Conservation (phyloP, 2,329 filamentous ascomycete genomes). For the Fusarium nanum region DNA sequence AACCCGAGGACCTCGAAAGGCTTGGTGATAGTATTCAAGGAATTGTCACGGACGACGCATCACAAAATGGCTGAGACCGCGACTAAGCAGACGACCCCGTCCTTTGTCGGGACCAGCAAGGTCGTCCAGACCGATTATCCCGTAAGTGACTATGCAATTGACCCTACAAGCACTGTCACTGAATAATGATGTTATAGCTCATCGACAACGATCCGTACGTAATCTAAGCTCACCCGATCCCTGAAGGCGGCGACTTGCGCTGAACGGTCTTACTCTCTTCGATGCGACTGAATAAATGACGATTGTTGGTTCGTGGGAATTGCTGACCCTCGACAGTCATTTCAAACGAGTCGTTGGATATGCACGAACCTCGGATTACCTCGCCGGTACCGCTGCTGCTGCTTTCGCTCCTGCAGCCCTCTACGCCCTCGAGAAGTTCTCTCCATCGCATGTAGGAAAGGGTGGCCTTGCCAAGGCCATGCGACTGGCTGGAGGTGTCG, state of each 20-base stretch:
- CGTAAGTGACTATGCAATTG: slow-evolving; percentile 65
- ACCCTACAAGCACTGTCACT: slow-evolving; percentile 40
- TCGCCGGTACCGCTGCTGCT: slow-evolving; percentile 73
- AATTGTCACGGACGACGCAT: slow-evolving; percentile 46
- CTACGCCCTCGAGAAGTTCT: slow-evolving; percentile 82
- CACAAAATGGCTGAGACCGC: slow-evolving; percentile 54
- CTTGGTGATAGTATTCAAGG: slow-evolving; percentile 45
- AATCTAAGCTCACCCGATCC: slow-evolving; percentile 5
- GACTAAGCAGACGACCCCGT: slow-evolving; percentile 52
- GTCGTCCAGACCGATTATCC: slow-evolving; percentile 85
- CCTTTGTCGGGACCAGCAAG: slow-evolving; percentile 69
- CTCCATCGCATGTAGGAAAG: slow-evolving; percentile 85
- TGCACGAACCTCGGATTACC: slow-evolving; percentile 86
- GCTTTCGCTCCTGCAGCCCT: slow-evolving; percentile 80
- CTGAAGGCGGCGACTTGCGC: slow-evolving; percentile 12
- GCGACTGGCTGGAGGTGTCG: slow-evolving; percentile 80
- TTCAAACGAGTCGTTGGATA: slow-evolving; percentile 91
- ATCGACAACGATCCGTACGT: slow-evolving; percentile 98
- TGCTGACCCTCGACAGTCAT: slow-evolving; percentile 70
- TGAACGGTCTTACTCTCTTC: neutral
- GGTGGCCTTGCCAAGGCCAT: slow-evolving; percentile 85
- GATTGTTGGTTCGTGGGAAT: slow-evolving; percentile 16
- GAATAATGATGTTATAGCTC: slow-evolving; percentile 71
- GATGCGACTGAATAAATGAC: neutral
- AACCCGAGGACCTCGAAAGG: slow-evolving; percentile 43